A percentile compares a stretch with the other conserved stretches of the same genome.
Conservation (phyloP, 1,139 yeast species). For the Scheffersomyces quercinus region DNA sequence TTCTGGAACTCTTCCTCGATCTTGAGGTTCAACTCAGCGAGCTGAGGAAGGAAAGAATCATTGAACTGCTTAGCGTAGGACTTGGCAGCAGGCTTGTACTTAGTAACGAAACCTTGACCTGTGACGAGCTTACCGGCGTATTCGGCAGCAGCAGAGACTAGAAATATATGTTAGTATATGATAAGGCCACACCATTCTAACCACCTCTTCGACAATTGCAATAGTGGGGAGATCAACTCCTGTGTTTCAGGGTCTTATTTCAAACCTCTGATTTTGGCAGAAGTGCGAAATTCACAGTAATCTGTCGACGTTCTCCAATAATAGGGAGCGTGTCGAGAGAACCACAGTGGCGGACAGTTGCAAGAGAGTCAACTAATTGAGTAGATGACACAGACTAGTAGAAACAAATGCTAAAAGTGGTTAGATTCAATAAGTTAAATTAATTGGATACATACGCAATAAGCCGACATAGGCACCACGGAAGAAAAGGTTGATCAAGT, state of each 20-base stretch:
- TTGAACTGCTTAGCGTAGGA: slow-evolving; percentile 44
- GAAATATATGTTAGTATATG: slow-evolving; percentile 15
- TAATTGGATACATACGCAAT: slow-evolving; percentile 35
- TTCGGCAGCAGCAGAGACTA: slow-evolving; percentile 67
- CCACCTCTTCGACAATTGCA: no score
- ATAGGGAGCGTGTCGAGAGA: background rate
- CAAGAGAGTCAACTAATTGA: background rate
- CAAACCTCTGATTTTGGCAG: no score
- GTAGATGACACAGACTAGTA: background rate
- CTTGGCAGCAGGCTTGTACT: slow-evolving; percentile 53
- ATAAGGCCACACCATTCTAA: slow-evolving; percentile 2
- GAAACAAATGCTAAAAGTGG: background rate
- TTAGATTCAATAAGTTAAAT: background rate
- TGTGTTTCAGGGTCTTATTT: no score
- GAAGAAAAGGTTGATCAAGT: slow-evolving; percentile 68
- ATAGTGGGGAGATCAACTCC: no score
- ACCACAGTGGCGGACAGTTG: background rate
- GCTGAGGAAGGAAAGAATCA: slow-evolving; percentile 40
- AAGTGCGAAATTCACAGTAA: no score
- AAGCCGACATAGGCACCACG: slow-evolving; percentile 50
- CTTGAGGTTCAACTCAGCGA: slow-evolving; percentile 43
- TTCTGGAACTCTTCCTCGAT: slow-evolving; percentile 56
- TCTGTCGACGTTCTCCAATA: background rate
- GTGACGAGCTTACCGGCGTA: slow-evolving; percentile 64
- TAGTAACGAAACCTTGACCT: slow-evolving; percentile 72